Conservation (phyloP, 805 yeast genomes). For the Trichomonascus vanleenenianus region DNA sequence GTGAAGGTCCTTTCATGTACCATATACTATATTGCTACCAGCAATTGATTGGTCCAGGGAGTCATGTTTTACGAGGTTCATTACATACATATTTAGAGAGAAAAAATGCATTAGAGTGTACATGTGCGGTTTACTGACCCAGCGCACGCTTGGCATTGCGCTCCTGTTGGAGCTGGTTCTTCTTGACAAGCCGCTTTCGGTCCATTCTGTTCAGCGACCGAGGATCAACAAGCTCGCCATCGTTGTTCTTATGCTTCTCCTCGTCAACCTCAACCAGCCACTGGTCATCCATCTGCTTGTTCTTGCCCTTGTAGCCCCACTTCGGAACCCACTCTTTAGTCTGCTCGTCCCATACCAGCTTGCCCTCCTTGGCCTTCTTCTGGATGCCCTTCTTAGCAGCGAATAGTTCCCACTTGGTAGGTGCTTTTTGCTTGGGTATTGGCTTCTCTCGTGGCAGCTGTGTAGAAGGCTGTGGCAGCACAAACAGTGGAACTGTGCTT, state of each 20-base stretch:
- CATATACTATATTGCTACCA: too few species aligned
- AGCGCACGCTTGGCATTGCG: constrained; percentile 40
- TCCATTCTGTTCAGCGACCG: constrained; percentile 73
- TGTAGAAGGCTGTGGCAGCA: constrained; percentile 76
- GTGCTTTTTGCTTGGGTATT: constrained; percentile 84
- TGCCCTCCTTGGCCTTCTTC: constrained; percentile 84
- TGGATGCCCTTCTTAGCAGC: constrained; percentile 93
- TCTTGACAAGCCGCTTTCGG: constrained; percentile 76
- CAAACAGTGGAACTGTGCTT: constrained; percentile 73
- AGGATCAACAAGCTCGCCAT: constrained; percentile 71
- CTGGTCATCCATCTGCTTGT: constrained; percentile 78
- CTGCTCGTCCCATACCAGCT: constrained; percentile 82
- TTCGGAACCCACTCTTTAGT: constrained; percentile 93
- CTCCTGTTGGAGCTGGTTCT: constrained; percentile 78
- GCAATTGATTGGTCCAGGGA: too few species aligned
- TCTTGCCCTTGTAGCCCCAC: constrained; percentile 96
- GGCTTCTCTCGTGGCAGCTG: constrained; percentile 91
- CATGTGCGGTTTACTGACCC: background rate
- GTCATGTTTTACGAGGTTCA: too few species aligned
- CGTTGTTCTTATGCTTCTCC: constrained; percentile 37
- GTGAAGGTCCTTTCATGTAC: too few species aligned
- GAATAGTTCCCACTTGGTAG: constrained; percentile 94
- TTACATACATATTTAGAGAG: too few species aligned
- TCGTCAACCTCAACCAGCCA: constrained; percentile 96
- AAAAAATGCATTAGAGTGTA: background rate